Base-by-base conservation (phyloP, 2,329 filamentous ascomycete genomes). In the Sporothrix humicola region DNA sequence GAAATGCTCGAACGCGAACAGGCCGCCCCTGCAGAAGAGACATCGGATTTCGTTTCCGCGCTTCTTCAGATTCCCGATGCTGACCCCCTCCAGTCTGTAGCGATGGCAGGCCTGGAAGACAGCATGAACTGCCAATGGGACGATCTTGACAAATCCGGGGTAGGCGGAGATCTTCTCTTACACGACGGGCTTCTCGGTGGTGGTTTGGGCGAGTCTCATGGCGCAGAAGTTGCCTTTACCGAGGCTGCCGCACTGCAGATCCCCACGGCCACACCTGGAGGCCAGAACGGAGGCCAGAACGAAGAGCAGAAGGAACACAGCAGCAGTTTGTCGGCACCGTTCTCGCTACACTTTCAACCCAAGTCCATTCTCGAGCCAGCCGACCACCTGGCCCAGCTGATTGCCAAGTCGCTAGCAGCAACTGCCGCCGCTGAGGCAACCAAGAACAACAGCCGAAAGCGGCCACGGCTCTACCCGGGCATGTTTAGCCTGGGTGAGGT, bases 401-500 rank as follows among this genome's bases (percentile, higher is more conserved):
- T 68, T 52, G 63, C 63, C 23, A n/a, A 20, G 23, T 68, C 63
- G 42, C 13, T 52, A n/a, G 63, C 63, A 8, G 63, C 63, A 26
- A 50, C 63, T 15, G 44, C 42, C 63, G 63, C 42, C 20, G 44
- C 37, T 2, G 56, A 12, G 26, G 5, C 15, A 37, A 9, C 12
- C 59, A 23, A 44, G 6, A 17, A 20, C 5, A 15, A 7, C 42
- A 13, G 10, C 20, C 20, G 7, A 50, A 26, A 68, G 17, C n/a
- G 20, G 44, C 42, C 37, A 17, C 42, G 42, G 63, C 63, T 68
- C 15, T 52, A 50, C 63, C 63, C n/a, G 8, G 63, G 63, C 42
- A 68, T 68, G 63, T 68, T 68, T 37, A 68, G 63, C 46, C 42
- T 68, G 20, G 63, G 63, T 12, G 44, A 68, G 44, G 23, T 68